Base-by-base conservation (phyloP, 768 basidiomycete genomes). In the Tephrocybe sp. region DNA sequence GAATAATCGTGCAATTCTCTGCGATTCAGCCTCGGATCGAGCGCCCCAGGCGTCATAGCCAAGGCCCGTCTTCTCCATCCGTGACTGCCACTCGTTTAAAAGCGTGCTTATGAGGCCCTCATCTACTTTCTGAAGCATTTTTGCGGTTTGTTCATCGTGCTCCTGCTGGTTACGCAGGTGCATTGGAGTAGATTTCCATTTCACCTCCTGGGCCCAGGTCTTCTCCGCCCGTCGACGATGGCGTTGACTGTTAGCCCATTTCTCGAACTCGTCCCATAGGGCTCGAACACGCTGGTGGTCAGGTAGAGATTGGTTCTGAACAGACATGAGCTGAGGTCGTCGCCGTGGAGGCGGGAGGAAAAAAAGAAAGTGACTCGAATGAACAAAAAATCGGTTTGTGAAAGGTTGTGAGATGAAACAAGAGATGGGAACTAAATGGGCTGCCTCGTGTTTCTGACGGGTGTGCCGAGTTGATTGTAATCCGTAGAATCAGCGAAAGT, bases 31-130 rank as follows among this genome's bases (percentile, higher is more conserved):
- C 5, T 57, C 53, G 4, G 72, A 68, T 57, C 78, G 75, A 41
- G 69, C 65, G 2, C 65, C 68, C 78, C 77, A 80, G 54, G 75
- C 70, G 38, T 75, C 72, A 55, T 68, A 67, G 39, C 58, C 55
- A 47, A 79, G 66, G 14, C 68, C 64, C 8, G 64, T 68, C 8
- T 55, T 52, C 9, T 55, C 40, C 35, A 78, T 62, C 48, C 68
- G 58, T 13, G 57, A 52, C 39, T 74, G 68, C 78, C 78, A 79
- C 55, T 76, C 71, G 38, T 63, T 61, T 43, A 73, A 65, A 23
- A 72, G 65, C 30, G 63, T 59, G 8, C 59, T 56, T 40, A 67
- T 68, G 49, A 72, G 62, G 1, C 64, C 59, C 39, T 68, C 67
- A 48, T 67, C 68, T 6, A 70, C 58, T 39, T 65, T 49, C 39